A percentile compares a stretch with the other conserved stretches of the same genome.
Conservation (phyloP, 1,284 basidiomycete genomes). For the Apiotrichum gracile region DNA sequence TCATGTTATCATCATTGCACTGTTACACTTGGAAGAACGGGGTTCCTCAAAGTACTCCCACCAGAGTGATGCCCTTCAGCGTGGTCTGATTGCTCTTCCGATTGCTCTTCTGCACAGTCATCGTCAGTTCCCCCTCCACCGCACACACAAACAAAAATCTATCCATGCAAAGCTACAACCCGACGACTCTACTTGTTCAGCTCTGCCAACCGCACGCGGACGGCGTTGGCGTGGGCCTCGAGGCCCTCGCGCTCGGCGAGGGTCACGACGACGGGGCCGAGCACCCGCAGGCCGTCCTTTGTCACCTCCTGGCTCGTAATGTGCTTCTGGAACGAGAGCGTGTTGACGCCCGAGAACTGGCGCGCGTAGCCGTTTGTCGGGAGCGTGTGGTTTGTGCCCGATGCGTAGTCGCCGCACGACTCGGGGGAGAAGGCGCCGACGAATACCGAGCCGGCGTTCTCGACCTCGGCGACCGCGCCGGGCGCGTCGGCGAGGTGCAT, state of each 20-base stretch:
- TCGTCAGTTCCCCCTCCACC: too few species aligned
- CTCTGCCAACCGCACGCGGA: conserved; percentile 41
- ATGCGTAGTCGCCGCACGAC: conserved; percentile 92
- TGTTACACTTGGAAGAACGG: not conserved
- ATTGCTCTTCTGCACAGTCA: too few species aligned
- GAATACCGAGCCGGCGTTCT: conserved; percentile 95
- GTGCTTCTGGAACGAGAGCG: conserved; percentile 95
- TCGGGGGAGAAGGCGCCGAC: conserved; percentile 87
- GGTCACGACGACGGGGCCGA: conserved; percentile 85
- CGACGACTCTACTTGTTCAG: conserved; percentile 10
- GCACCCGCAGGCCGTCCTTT: conserved; percentile 62
- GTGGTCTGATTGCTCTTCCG: too few species aligned
- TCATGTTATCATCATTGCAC: not conserved
- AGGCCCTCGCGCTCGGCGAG: conserved; percentile 93
- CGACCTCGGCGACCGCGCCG: conserved; percentile 60
- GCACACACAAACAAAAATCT: too few species aligned
- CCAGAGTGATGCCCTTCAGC: too few species aligned
- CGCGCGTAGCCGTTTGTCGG: conserved; percentile 93
- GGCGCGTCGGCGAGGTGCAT: conserved; percentile 72
- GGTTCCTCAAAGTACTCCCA: too few species aligned
- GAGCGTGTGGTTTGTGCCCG: conserved; percentile 95
- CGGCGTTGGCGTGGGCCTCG: conserved; percentile 74
- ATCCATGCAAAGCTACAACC: too few species aligned
- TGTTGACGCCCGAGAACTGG: conserved; percentile 97
- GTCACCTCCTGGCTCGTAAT: conserved; percentile 95